Base-by-base conservation (phyloP, 108 stramenopile species). In the Discostella stelligeroides region DNA sequence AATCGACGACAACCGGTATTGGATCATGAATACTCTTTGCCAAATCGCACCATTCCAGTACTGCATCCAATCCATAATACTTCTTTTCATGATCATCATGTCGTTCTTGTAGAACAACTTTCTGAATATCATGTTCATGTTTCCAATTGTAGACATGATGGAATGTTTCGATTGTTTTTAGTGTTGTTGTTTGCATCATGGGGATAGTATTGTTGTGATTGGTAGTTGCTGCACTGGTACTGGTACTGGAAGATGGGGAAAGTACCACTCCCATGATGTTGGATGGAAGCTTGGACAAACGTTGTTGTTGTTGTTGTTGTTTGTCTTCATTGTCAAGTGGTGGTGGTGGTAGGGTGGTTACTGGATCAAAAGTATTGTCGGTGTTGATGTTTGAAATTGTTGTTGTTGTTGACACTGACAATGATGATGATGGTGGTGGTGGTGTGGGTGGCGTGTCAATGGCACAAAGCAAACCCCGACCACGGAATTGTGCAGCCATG, bases 401-500 rank as follows among this genome's bases (percentile, higher is more conserved):
- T 34, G 34, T 34, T 34, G 34, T 34, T 5, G 34, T 5, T 3
- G 34, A 34, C 6, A 6, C 34, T 5, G 6, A 6, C 6, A 34
- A 6, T 3, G 34, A 34, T 34, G 34, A 3, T 34, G n/a, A n/a
- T n/a, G n/a, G n/a, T n/a, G n/a, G n/a, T n/a, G 45, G 17, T 2
- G 45, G 6, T 17, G 45, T 8, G 15, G 61, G 43, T 5, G 38
- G 54, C 28, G 45, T 13, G 30, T 79, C 79, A 14, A 62, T 43
- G 30, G 49, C 66, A 38, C 79, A 79, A 0, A 79, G 51, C 0
- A 79, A 60, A 15, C 79, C 79, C 47, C 79, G 79, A 3, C 79
- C 79, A 24, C 79, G 66, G 46, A 79, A 79, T 59, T 79, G 79
- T 56, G 79, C 79, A 10, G 66, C 79, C 71, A 72, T 57, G 18